phyloP scores from a whole-genome alignment of 208 protist species.

The Acanthamoeba triangularis region DNA sequence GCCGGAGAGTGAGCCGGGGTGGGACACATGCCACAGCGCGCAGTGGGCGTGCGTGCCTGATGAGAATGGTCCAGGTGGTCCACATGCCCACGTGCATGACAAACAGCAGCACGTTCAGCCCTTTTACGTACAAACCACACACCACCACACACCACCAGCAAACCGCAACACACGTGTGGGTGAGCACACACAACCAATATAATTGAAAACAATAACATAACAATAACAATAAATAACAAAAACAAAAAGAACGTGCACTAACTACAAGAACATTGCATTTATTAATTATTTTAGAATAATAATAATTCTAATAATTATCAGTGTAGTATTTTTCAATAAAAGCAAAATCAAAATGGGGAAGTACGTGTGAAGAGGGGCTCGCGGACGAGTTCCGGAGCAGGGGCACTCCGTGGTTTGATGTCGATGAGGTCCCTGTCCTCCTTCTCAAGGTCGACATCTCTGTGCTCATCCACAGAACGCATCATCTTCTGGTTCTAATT shows the following conservation, averaged over 20 bases:
- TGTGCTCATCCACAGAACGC: neutral
- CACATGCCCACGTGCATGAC: conserved; percentile 23
- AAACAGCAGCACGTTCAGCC: conserved; percentile 39
- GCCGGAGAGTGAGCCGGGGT: too few relatives aligned
- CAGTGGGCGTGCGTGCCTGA: neutral
- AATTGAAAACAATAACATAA: too few relatives aligned
- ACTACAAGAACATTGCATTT: too few relatives aligned
- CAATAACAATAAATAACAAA: too few relatives aligned
- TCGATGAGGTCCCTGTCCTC: neutral
- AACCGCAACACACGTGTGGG: too few relatives aligned
- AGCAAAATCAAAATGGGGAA: neutral
- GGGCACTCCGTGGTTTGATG: neutral
- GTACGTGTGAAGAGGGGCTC: neutral
- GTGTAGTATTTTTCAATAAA: too few relatives aligned
- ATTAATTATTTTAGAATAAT: too few relatives aligned
- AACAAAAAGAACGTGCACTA: too few relatives aligned
- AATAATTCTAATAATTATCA: too few relatives aligned
- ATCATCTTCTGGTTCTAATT: neutral
- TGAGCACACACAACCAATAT: too few relatives aligned
- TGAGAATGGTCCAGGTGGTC: conserved; percentile 16
- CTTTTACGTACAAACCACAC: neutral
- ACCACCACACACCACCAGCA: too few relatives aligned
- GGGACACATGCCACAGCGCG: neutral
- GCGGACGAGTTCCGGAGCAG: neutral
- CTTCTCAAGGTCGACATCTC: neutral